Conservation (phyloP, 805 yeast species). For the Nematodospora valgi region DNA sequence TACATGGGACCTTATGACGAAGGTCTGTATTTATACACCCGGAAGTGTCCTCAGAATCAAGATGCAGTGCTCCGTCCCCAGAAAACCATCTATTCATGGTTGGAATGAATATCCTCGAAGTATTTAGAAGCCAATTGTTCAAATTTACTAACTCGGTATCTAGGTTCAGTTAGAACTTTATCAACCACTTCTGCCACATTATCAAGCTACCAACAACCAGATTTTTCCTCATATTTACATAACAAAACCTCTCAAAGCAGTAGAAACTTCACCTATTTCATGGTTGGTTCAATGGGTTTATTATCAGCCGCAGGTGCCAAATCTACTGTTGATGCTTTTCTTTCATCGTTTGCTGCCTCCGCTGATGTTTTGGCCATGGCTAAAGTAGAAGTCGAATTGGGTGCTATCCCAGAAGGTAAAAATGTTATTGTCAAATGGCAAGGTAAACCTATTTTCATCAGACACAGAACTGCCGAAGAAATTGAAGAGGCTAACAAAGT, state of each 20-base stretch:
- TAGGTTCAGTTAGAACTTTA: constrained; percentile 43
- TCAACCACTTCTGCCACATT: constrained; percentile 53
- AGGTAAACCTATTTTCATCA: constrained; percentile 99
- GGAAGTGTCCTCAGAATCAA: no score
- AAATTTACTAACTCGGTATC: constrained; percentile 5
- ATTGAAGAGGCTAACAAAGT: constrained; percentile 90
- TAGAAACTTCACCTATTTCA: constrained; percentile 90
- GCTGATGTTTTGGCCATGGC: constrained; percentile 99
- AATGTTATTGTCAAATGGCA: constrained; percentile 99
- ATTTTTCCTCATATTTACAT: constrained; percentile 77
- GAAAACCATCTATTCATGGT: no score
- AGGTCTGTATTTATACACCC: no score
- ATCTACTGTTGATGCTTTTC: constrained; percentile 90
- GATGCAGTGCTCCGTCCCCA: no score
- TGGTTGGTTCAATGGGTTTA: constrained; percentile 94
- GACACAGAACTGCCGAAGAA: constrained; percentile 95
- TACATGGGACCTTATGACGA: no score
- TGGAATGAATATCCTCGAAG: no score
- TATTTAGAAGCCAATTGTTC: no score
- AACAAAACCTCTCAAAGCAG: constrained; percentile 61
- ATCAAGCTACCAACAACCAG: constrained; percentile 87
- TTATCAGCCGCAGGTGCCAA: constrained; percentile 92
- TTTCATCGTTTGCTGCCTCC: constrained; percentile 93
- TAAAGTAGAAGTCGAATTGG: constrained; percentile 94
- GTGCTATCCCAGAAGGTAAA: constrained; percentile 94